These are phyloP conservation scores for Aeminium ludgeri DNA, from an alignment of 495 filamentous ascomycete species.

Conservation along the genomic window DNA sequence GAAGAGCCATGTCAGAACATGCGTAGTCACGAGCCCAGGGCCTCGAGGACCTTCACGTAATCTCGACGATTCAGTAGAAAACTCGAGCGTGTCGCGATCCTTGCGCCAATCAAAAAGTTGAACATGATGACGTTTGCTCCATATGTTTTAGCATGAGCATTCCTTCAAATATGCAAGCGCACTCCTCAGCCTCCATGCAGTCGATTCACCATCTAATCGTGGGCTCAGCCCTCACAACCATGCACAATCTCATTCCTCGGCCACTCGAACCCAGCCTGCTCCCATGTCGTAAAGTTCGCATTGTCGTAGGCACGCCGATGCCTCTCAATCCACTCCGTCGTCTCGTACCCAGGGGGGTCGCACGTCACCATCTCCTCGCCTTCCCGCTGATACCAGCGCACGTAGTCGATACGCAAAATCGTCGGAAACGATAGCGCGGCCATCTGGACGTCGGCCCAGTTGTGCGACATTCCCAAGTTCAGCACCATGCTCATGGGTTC, in stretches of 20 bases:
- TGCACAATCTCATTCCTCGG: conserved; percentile 34
- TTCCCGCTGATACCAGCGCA: conserved; percentile 54
- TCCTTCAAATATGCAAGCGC: not conserved
- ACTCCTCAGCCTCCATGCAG: not conserved
- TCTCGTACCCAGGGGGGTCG: conserved; percentile 54
- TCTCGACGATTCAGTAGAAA: too few relatives aligned
- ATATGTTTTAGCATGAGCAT: too few relatives aligned
- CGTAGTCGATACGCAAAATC: conserved; percentile 55
- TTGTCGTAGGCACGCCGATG: conserved; percentile 50
- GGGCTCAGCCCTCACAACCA: conserved; percentile 22
- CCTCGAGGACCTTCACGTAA: too few relatives aligned
- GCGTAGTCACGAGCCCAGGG: too few relatives aligned
- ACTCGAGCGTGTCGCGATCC: too few relatives aligned
- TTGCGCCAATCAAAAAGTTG: too few relatives aligned
- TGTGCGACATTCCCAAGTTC: conserved; percentile 58
- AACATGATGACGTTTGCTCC: too few relatives aligned
- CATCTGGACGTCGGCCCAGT: conserved; percentile 46
- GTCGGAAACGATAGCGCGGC: conserved; percentile 40
- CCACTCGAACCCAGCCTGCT: conserved; percentile 28
- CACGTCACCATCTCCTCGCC: conserved; percentile 45
- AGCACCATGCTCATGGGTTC: conserved; percentile 55
- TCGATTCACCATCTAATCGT: not conserved
- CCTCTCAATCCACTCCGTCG: conserved; percentile 49
- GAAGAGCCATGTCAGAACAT: too few relatives aligned
- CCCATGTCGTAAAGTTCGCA: conserved; percentile 39